phyloP scores from a whole-genome alignment of 805 yeast genomes.

The Candida pseudofarinosa region DNA sequence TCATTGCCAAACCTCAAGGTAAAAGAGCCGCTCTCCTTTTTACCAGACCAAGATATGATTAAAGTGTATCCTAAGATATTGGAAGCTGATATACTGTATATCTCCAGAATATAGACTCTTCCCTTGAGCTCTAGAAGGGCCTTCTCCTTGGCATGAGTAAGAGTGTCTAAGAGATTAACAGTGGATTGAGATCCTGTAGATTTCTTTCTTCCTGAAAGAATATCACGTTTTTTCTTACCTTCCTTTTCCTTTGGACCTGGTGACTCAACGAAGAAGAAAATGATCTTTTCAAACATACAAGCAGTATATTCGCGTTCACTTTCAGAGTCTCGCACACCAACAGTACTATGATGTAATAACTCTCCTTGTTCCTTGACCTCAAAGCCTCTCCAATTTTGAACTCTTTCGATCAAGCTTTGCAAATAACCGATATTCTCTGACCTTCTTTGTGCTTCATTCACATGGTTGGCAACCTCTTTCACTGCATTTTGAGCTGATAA shows the following conservation, averaged over 20 bases:
- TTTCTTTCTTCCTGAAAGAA: constrained; percentile 48
- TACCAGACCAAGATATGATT: constrained; percentile 78
- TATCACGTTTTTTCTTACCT: constrained; percentile 34
- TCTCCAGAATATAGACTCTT: constrained; percentile 71
- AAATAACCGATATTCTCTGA: constrained; percentile 78
- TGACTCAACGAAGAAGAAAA: constrained; percentile 43
- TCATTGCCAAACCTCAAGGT: constrained; percentile 79
- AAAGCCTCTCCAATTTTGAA: constrained; percentile 91
- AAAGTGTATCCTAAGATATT: constrained; percentile 49
- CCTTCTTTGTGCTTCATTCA: constrained; percentile 90
- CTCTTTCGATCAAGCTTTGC: constrained; percentile 66
- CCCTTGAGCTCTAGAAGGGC: constrained; percentile 62
- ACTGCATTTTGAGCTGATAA: constrained; percentile 66
- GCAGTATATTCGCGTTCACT: constrained; percentile 85
- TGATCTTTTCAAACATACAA: constrained; percentile 72
- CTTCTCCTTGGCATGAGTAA: constrained; percentile 26
- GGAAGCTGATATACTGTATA: constrained; percentile 37
- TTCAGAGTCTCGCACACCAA: constrained; percentile 63
- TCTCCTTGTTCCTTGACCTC: constrained; percentile 79
- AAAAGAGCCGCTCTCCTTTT: constrained; percentile 81
- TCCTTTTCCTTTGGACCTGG: constrained; percentile 19
- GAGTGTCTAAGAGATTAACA: constrained; percentile 31
- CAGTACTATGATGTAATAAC: constrained; percentile 67
- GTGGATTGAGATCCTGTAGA: constrained; percentile 37
- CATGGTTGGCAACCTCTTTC: constrained; percentile 78